Evolutionary conservation across 257 asterid genomes (phyloP).

Genomic region (Petunia axillaris): DNA sequence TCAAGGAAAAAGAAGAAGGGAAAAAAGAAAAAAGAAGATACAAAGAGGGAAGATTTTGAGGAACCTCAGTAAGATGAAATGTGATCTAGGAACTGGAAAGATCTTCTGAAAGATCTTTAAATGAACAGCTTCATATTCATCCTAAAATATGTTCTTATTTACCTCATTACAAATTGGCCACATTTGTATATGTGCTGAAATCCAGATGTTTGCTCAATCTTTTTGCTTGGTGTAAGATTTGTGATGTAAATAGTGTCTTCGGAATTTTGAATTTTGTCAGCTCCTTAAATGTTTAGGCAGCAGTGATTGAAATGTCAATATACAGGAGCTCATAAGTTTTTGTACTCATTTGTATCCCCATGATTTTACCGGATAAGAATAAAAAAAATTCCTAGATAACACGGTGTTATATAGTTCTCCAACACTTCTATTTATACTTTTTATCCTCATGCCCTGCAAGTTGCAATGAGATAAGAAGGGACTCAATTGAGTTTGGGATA

Average conservation of each 20-base stretch:
- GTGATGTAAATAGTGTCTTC: too few relatives aligned
- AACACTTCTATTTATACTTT: not conserved
- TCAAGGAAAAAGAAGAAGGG: not conserved
- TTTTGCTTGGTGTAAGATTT: too few relatives aligned
- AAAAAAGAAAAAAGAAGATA: not conserved
- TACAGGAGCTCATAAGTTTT: too few relatives aligned
- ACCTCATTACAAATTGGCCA: not conserved
- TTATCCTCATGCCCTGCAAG: not conserved
- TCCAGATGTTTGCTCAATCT: too few relatives aligned
- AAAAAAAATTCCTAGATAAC: too few relatives aligned
- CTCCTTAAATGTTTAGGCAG: too few relatives aligned
- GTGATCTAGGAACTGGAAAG: not conserved
- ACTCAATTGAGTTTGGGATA: not conserved
- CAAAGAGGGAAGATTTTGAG: conserved; percentile 3
- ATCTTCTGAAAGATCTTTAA: not conserved
- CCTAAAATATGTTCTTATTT: not conserved
- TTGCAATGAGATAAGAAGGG: not conserved
- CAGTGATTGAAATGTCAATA: too few relatives aligned
- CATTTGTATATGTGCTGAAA: not conserved
- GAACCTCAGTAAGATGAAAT: not conserved
- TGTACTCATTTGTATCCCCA: too few relatives aligned
- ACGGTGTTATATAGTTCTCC: conserved; percentile 16
- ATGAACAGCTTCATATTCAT: not conserved
- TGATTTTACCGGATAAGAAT: too few relatives aligned
- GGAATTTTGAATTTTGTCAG: too few relatives aligned